Percentiles rank a stretch among this genome's conserved stretches.
Conservation (phyloP, 2,329 filamentous ascomycete species). For the Aureobasidium mangrovei region DNA sequence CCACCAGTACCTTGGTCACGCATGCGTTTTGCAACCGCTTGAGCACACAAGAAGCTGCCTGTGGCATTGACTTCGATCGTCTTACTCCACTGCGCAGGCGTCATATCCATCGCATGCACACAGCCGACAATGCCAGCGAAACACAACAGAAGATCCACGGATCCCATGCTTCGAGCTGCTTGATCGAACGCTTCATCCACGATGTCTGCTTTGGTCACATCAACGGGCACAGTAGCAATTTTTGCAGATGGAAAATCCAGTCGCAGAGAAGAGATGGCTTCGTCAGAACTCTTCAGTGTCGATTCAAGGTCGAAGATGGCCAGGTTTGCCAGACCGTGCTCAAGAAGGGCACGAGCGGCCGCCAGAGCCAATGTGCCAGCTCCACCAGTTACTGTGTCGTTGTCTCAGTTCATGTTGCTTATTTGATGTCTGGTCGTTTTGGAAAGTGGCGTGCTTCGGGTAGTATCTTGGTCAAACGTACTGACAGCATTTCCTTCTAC, state of each 20-base stretch:
- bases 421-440: not conserved
- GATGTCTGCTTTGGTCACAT: conserved; percentile 49
- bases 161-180: conserved; percentile 38
- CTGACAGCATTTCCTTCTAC: conserved; percentile 46
- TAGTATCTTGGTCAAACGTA: conserved; percentile 26
- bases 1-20: conserved; percentile 44
- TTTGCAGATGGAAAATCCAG: conserved; percentile 46
- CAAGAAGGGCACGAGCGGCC: conserved; percentile 53
- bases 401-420: not conserved
- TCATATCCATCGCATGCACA: conserved; percentile 52
- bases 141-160: conserved; percentile 49
- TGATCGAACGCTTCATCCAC: conserved; percentile 38
- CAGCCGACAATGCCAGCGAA: conserved; percentile 63
- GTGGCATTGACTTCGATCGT: conserved; percentile 65
- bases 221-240: conserved; percentile 45
- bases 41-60: conserved; percentile 60
- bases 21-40: conserved; percentile 54
- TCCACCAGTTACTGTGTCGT: conserved; percentile 52
- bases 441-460: not conserved
- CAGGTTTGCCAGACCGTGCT: conserved; percentile 55
- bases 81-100: conserved; percentile 50
- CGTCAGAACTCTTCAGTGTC: conserved; percentile 31
- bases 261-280: conserved; percentile 39
- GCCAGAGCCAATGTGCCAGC: conserved; percentile 54
- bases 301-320: conserved; percentile 52